A percentile compares a stretch with the other conserved stretches of the same genome.
These are phyloP conservation scores for Aureobasidium melanogenum DNA, from an alignment of 2,329 filamentous ascomycete species.

Conservation along the genomic window DNA sequence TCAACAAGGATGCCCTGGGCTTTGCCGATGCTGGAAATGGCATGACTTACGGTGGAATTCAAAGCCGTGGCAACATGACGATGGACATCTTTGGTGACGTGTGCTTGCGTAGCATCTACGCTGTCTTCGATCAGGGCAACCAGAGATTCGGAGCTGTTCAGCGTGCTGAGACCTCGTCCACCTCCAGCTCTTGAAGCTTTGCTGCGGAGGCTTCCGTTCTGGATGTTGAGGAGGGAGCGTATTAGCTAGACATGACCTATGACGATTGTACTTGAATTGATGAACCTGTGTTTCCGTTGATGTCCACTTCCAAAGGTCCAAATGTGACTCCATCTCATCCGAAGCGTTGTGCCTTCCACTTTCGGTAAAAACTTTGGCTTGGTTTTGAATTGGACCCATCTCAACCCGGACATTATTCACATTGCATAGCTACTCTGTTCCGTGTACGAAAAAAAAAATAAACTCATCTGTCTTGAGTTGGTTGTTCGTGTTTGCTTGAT, in stretches of 20 bases:
- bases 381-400: no score
- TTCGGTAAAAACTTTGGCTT: no score
- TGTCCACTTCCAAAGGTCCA: not conserved
- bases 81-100: conserved; percentile 59
- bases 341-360: not conserved
- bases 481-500: no score
- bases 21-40: conserved; percentile 49
- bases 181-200: not conserved
- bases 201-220: not conserved
- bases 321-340: no score
- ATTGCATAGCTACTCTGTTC: no score
- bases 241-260: not conserved
- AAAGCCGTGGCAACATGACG: conserved; percentile 49
- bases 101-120: conserved; percentile 52
- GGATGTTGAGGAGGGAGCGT: not conserved
- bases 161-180: conserved; percentile 4
- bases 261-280: not conserved
- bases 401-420: no score
- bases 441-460: no score
- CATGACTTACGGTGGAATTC: conserved; percentile 56
- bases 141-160: conserved; percentile 15
- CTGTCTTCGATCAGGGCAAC: conserved; percentile 51
- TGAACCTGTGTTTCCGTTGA: not conserved
- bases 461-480: no score
- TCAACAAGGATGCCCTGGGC: conserved; percentile 55